phyloP scores from a whole-genome alignment of 2,329 filamentous ascomycete species.

The Sporothrix luriei region DNA sequence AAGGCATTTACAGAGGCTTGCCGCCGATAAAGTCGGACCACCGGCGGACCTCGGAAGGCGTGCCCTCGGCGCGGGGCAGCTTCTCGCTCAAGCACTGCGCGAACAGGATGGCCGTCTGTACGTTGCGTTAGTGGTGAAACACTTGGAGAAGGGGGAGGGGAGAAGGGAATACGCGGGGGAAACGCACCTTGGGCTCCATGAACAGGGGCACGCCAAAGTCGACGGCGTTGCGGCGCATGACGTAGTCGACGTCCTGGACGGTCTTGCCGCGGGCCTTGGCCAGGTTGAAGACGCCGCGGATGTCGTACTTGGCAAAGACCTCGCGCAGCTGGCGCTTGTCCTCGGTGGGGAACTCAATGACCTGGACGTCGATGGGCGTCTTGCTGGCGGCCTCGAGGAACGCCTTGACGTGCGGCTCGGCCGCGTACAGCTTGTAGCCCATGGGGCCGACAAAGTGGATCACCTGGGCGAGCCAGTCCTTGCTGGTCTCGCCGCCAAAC shows the following conservation, averaged over 20 bases:
- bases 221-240: constrained; percentile 97
- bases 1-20: constrained; percentile 68
- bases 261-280: constrained; percentile 82
- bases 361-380: constrained; percentile 71
- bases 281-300: constrained; percentile 93
- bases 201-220: constrained; percentile 98
- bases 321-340: constrained; percentile 94
- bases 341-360: constrained; percentile 95
- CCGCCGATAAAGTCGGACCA: constrained; percentile 96
- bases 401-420: constrained; percentile 76
- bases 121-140: not conserved
- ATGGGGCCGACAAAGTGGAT: constrained; percentile 83
- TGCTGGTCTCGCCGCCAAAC: constrained; percentile 76
- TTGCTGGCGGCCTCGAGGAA: constrained; percentile 72
- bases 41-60: constrained; percentile 84
- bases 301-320: constrained; percentile 96
- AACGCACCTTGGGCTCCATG: constrained; percentile 88
- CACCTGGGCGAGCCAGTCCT: constrained; percentile 71
- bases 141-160: constrained; percentile 17
- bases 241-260: constrained; percentile 88
- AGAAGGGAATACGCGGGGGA: not conserved
- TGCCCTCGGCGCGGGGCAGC: constrained; percentile 82
- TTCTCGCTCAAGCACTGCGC: constrained; percentile 97
- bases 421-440: constrained; percentile 92
- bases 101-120: constrained; percentile 89